Percentiles rank a stretch among this genome's conserved stretches.
phyloP scores from a whole-genome alignment of 2,329 filamentous ascomycete genomes.

The Pseudogymnoascus sp. region DNA sequence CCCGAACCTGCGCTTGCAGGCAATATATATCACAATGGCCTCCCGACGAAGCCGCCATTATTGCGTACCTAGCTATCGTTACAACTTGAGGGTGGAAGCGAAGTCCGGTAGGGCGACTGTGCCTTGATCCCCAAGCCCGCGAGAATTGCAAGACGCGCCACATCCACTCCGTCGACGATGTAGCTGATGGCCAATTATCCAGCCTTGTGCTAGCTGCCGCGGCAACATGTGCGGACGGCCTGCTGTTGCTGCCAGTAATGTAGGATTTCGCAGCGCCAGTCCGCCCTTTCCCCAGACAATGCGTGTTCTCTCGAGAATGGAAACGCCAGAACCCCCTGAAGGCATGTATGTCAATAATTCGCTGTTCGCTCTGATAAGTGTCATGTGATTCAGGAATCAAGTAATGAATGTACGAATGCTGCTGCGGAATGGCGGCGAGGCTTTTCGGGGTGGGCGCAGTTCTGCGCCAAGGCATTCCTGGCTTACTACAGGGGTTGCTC shows the following conservation, averaged over 20 bases:
- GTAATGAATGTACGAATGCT: background rate
- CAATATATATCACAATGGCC: constrained; percentile 5
- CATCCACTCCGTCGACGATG: background rate
- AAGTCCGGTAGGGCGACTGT: background rate
- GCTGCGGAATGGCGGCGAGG: background rate
- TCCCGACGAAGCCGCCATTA: constrained; percentile 4
- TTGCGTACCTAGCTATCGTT: background rate
- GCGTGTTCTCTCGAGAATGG: background rate
- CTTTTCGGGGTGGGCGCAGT: background rate
- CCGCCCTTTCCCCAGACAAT: background rate
- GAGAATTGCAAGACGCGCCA: background rate
- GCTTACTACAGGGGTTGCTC: background rate
- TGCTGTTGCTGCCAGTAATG: background rate
- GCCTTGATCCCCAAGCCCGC: background rate
- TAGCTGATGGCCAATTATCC: background rate
- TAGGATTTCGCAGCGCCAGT: background rate
- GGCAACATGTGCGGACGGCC: background rate
- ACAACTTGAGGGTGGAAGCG: background rate
- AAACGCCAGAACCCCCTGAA: background rate
- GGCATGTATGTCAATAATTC: background rate
- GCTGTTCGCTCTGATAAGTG: background rate
- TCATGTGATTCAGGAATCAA: background rate
- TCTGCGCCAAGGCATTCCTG: background rate
- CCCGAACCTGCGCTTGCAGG: constrained; percentile 1
- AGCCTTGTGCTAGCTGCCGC: background rate